Base-by-base conservation (phyloP, 2,329 filamentous ascomycete species). In the Tricladium varicosporioides region DNA sequence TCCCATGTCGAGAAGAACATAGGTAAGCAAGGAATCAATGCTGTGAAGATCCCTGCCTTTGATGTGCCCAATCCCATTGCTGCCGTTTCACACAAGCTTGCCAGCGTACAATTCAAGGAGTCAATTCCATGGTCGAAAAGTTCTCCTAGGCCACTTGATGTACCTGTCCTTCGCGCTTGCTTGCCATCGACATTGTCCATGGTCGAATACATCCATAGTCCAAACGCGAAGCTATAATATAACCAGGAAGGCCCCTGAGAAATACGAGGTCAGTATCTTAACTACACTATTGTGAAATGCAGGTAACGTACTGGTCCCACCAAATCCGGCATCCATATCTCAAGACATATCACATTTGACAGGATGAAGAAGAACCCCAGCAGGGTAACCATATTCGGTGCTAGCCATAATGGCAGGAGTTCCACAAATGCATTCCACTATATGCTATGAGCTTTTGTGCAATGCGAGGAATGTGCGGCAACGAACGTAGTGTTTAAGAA, bases 1-100 rank as follows among this genome's bases (percentile, higher is more conserved):
- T 99, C 94, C 94, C 94, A 99, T 1, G 94, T 99, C 2, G 93
- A 97, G 76, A 99, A 97, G 80, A 96, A 99, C 94, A 99, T 99
- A 59, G 94, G 91, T 46, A 99, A 78, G 66, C 92, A 95, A 1
- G 94, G 94, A 59, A 93, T 86, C 45, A 99, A 78, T 1, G 92
- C 92, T 1, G 94, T 97, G 72, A 96, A 95, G 56, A 94, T 88
- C 63, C 94, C 94, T 16, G 91, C 85, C 62, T 86, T 87, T 15
- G 89, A 91, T 3, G 89, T 85, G 43, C 94, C 94, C 51, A 96
- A 82, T 22, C 90, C 93, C 88, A 99, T 94, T 53, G 93, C 92
- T 14, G 91, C 93, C 5, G 91, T 93, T 74, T 97, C 91, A 61
- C 96, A 84, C 52, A 99, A 78, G 71, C 90, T 95, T 27, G 88